phyloP scores from a whole-genome alignment of 2,329 filamentous ascomycete species.

The Cyphellophora europaea region DNA sequence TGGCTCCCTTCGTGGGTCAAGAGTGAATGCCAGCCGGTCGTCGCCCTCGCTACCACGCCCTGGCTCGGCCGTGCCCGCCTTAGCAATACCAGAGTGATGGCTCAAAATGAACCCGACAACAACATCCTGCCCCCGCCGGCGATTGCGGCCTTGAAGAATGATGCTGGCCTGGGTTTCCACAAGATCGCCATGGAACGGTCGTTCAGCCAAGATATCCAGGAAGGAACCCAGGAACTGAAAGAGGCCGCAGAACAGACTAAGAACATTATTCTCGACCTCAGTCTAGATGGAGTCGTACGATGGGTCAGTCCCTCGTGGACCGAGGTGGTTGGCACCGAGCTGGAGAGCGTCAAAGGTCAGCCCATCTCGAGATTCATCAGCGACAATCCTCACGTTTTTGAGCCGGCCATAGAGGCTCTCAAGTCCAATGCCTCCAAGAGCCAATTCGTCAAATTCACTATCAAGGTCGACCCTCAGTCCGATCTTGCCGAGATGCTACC shows the following conservation, averaged over 20 bases:
- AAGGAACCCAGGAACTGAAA: conserved; percentile 86
- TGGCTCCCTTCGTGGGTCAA: neutral
- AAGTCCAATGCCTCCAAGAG: conserved; percentile 87
- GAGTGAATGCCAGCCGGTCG: too few relatives aligned
- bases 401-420: conserved; percentile 78
- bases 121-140: conserved; percentile 33
- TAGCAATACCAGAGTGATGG: too few relatives aligned
- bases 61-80: too few relatives aligned
- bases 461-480: conserved; percentile 60
- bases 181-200: conserved; percentile 45
- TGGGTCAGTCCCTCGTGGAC: conserved; percentile 97
- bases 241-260: conserved; percentile 93
- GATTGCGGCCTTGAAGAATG: conserved; percentile 34
- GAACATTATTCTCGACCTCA: conserved; percentile 92
- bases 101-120: conserved; percentile 27
- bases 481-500: conserved; percentile 41
- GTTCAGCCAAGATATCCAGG: conserved; percentile 80
- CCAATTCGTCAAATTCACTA: conserved; percentile 74
- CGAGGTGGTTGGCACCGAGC: conserved; percentile 76
- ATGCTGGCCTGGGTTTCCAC: conserved; percentile 23
- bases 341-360: conserved; percentile 63
- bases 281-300: conserved; percentile 78
- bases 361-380: conserved; percentile 73
- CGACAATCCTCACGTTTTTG: conserved; percentile 71
- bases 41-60: too few relatives aligned